phyloP scores from a whole-genome alignment of 208 protist species.

The Sergeia podlipaevii region DNA sequence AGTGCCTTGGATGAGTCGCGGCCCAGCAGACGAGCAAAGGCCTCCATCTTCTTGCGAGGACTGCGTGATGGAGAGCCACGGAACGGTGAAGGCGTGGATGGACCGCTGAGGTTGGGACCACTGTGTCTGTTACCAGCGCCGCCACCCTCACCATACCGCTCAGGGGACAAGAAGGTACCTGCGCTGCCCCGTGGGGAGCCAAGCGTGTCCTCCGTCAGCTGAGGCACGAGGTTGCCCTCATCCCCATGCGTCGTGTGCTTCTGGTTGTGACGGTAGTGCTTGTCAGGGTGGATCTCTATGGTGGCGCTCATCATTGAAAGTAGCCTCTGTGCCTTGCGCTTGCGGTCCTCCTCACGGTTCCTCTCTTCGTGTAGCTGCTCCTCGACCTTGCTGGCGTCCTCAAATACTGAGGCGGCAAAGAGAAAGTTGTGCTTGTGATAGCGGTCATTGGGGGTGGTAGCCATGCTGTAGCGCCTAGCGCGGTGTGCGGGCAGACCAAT shows the following conservation, averaged over 20 bases:
- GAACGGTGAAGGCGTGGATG: conserved; percentile 23
- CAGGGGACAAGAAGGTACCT: conserved; percentile 8
- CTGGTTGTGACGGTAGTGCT: background rate
- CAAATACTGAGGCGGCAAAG: conserved; percentile 61
- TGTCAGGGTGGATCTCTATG: conserved; percentile 13
- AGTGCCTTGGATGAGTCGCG: conserved; percentile 49
- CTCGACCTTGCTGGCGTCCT: conserved; percentile 34
- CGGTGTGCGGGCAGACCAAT: conserved; percentile 68
- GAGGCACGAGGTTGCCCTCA: background rate
- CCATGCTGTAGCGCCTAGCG: conserved; percentile 57
- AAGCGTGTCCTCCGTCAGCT: background rate
- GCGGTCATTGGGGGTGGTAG: conserved; percentile 69
- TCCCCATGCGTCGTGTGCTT: background rate
- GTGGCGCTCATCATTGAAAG: conserved; percentile 43
- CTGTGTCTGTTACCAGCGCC: conserved; percentile 3
- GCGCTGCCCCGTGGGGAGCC: conserved; percentile 1
- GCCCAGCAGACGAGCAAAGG: conserved; percentile 32
- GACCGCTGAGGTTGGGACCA: too few relatives aligned
- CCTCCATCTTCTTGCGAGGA: conserved; percentile 27
- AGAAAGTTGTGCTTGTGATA: conserved; percentile 73
- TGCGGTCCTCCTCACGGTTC: conserved; percentile 17
- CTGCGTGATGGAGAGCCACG: conserved; percentile 9
- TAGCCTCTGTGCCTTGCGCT: conserved; percentile 51
- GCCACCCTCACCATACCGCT: background rate
- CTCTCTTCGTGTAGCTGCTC: conserved; percentile 22